Percentiles rank a stretch among this genome's conserved stretches.
Evolutionary conservation across 1,284 basidiomycete genomes (phyloP).

Genomic region (Fomitopsis betulina): DNA sequence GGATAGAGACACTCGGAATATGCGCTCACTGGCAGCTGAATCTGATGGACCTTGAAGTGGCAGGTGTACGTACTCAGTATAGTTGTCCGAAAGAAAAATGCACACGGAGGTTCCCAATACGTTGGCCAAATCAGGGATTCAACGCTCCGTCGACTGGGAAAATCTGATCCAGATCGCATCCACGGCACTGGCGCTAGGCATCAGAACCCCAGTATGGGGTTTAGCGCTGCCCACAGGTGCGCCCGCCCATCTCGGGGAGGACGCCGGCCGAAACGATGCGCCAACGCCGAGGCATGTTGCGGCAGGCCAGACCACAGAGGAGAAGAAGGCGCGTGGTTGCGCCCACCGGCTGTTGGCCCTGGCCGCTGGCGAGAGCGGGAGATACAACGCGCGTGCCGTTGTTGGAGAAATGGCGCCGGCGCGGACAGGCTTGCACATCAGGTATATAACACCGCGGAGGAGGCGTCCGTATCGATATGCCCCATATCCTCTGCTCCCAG

Average conservation of each 20-base stretch:
- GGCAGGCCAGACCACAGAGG: no score
- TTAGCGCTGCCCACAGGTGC: neutral
- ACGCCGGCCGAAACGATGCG: neutral
- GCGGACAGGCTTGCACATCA: neutral
- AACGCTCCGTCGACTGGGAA: no score
- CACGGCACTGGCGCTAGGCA: neutral
- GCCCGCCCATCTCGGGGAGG: neutral
- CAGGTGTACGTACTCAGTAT: no score
- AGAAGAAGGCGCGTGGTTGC: neutral
- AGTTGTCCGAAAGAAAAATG: neutral
- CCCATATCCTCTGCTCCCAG: neutral
- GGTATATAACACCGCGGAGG: neutral
- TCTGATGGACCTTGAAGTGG: neutral
- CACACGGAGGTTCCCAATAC: no score
- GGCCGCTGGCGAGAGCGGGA: neutral
- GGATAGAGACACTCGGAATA: no score
- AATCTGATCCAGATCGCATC: no score
- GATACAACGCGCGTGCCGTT: neutral
- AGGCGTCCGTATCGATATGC: neutral
- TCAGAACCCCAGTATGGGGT: neutral
- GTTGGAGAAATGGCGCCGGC: neutral
- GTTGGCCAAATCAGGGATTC: neutral
- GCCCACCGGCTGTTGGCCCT: neutral
- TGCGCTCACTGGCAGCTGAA: no score
- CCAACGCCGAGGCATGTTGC: neutral